Conservation (phyloP, 148 eudicot species). For the Silene latifolia region DNA sequence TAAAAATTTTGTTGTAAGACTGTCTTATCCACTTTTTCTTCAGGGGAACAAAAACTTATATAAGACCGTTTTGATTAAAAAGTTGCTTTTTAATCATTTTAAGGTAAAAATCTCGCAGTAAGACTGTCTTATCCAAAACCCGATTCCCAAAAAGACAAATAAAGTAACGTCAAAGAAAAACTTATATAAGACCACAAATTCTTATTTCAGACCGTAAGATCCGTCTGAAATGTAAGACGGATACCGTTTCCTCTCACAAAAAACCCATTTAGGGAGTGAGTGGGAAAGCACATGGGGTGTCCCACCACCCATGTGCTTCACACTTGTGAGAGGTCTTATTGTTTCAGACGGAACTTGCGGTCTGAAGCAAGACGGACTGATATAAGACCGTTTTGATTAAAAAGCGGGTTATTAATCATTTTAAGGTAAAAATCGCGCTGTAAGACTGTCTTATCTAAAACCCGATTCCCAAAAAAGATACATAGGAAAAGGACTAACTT, state of each 20-base stretch:
- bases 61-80: background rate
- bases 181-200: background rate
- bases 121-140: background rate
- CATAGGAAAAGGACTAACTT: conserved; percentile 46
- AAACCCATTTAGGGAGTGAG: too few species aligned
- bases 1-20: background rate
- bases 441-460: background rate
- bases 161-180: background rate
- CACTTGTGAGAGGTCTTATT: too few species aligned
- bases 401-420: background rate
- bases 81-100: background rate
- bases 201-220: too few species aligned
- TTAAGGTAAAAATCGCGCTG: background rate
- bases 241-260: too few species aligned
- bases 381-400: too few species aligned
- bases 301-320: too few species aligned
- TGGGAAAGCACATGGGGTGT: too few species aligned
- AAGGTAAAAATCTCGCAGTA: background rate
- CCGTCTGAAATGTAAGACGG: too few species aligned
- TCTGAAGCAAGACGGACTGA: too few species aligned
- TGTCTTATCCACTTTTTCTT: background rate
- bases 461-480: background rate
- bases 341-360: too few species aligned
- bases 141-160: too few species aligned
- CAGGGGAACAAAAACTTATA: too few species aligned